Percentiles rank a stretch among this genome's conserved stretches.
Evolutionary conservation across 441 rosid genomes (phyloP).

Genomic region (Biscutella laevigata): DNA sequence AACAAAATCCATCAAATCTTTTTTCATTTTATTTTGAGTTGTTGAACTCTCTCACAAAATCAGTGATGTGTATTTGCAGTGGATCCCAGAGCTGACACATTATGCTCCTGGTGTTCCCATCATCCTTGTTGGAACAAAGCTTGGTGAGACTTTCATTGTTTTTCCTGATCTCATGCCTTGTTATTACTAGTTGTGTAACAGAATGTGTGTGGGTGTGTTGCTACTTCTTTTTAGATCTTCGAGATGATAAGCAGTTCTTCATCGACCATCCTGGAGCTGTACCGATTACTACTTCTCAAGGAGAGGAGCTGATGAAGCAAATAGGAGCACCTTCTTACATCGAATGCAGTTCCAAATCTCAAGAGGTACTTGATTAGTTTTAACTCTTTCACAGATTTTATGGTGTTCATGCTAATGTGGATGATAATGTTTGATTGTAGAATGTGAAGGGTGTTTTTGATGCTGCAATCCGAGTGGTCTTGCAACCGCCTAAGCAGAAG

Average conservation of each 20-base stretch:
- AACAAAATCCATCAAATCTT: neutral
- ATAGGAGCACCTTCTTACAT: slow-evolving; percentile 45
- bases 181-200: neutral
- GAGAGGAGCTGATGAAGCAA: slow-evolving; percentile 49
- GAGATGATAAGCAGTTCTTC: slow-evolving; percentile 35
- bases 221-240: slow-evolving; percentile 22
- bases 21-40: neutral
- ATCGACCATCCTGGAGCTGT: slow-evolving; percentile 35
- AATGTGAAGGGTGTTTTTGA: slow-evolving; percentile 67
- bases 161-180: neutral
- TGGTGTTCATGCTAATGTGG: neutral
- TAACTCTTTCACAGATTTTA: neutral
- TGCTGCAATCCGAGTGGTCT: slow-evolving; percentile 63
- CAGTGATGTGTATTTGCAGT: slow-evolving; percentile 21
- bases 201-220: neutral
- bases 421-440: slow-evolving; percentile 25
- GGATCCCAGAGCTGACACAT: slow-evolving; percentile 43
- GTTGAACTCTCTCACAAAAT: neutral
- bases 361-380: slow-evolving; percentile 28
- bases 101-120: slow-evolving; percentile 39
- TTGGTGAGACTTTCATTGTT: slow-evolving; percentile 26
- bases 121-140: slow-evolving; percentile 40
- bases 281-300: slow-evolving; percentile 33
- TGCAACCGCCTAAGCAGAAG: slow-evolving; percentile 66
- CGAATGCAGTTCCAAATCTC: slow-evolving; percentile 57